Percentiles rank a stretch among this genome's conserved stretches.
These are phyloP conservation scores for Ustilago vetiveriae DNA, from an alignment of 1,284 basidiomycete species.

Conservation along the genomic window DNA sequence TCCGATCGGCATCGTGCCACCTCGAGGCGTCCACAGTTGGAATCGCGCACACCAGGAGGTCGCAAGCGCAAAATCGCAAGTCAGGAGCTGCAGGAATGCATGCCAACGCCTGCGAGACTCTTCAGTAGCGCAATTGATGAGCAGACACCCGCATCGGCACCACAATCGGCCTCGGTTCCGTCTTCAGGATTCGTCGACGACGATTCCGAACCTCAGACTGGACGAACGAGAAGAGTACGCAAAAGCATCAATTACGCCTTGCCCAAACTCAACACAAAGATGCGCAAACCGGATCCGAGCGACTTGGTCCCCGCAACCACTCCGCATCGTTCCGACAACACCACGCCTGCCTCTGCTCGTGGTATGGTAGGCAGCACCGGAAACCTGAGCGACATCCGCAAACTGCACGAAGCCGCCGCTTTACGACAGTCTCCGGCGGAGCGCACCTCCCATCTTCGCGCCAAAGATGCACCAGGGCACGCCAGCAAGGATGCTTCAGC, in stretches of 20 bases:
- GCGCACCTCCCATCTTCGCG: conserved; percentile 18
- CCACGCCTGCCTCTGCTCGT: conserved; percentile 17
- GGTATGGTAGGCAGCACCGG: conserved; percentile 48
- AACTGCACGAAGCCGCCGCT: conserved; percentile 40
- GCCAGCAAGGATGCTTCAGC: neutral
- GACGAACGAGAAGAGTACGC: conserved; percentile 47
- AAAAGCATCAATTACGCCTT: conserved; percentile 65
- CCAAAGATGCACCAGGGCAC: conserved; percentile 3
- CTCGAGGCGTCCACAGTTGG: neutral
- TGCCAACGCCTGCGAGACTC: conserved; percentile 21
- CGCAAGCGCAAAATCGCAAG: conserved; percentile 35
- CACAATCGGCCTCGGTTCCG: neutral
- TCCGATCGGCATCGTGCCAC: neutral
- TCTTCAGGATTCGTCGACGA: neutral
- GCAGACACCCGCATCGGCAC: conserved; percentile 1
- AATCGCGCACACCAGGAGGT: conserved; percentile 26
- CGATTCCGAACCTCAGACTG: conserved; percentile 23
- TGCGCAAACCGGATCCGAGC: conserved; percentile 64
- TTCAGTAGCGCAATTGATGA: conserved; percentile 12
- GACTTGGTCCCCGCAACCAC: conserved; percentile 45
- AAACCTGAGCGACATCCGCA: conserved; percentile 54
- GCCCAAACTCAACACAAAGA: conserved; percentile 67
- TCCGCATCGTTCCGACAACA: conserved; percentile 18
- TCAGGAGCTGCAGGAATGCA: conserved; percentile 14
- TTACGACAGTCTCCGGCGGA: conserved; percentile 35